Conservation (phyloP, 495 filamentous ascomycete genomes). For the Paragyromitra xinjiangensis region DNA sequence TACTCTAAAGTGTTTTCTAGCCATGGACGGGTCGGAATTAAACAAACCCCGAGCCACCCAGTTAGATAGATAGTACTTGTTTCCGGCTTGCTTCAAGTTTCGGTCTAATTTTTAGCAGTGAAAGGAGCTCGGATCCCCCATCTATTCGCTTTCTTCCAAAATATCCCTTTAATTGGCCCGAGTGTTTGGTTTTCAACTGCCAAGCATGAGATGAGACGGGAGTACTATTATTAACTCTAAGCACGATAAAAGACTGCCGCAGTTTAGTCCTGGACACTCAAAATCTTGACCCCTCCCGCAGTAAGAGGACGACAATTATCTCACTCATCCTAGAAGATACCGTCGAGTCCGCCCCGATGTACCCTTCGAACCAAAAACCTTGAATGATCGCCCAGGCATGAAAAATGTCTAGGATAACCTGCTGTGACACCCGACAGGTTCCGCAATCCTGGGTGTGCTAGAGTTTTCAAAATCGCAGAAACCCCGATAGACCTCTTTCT, state of each 20-base stretch:
- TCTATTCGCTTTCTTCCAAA: not conserved
- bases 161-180: not conserved
- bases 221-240: not conserved
- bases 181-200: not conserved
- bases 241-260: not conserved
- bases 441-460: not conserved
- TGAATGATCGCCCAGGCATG: slow-evolving; percentile 1
- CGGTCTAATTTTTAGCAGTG: not conserved
- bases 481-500: not conserved
- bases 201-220: slow-evolving; percentile 17
- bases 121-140: not conserved
- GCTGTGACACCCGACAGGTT: slow-evolving; percentile 14
- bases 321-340: not conserved
- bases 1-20: not conserved
- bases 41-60: not conserved
- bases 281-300: not conserved
- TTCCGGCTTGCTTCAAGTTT: not conserved
- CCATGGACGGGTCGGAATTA: not conserved
- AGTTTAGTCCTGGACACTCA: not conserved
- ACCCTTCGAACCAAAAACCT: not conserved
- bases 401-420: not conserved
- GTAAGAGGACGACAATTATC: not conserved
- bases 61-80: not conserved
- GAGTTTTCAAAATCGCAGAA: not conserved
- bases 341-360: not conserved